Base-by-base conservation (phyloP, 1,284 basidiomycete species). In the Moesziomyces globuligerus region DNA sequence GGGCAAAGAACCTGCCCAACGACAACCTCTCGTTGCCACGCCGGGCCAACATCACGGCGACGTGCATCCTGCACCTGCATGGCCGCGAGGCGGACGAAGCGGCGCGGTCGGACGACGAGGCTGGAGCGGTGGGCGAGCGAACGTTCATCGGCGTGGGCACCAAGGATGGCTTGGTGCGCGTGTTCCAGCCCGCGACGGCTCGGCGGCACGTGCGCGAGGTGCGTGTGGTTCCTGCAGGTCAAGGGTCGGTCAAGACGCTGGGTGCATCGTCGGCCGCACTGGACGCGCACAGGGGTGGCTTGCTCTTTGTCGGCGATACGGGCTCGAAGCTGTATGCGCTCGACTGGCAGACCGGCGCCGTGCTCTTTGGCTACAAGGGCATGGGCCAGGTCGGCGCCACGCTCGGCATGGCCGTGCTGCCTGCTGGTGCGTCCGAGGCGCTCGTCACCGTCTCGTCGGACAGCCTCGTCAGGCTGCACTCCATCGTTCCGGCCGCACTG, bases 1-100 rank as follows among this genome's bases (percentile, higher is more conserved):
- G 76, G 7, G 74, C 76, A 6, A 78, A 78, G 26, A 75, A 76
- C 25, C 55, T 78, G 23, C 72, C 76, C 23, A 76, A 78, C 42
- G 76, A 78, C 51, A 61, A 62, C 28, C 59, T 78, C 4, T 68
- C 62, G 2, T 39, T 78, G 23, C 74, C 72, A 18, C 50, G 74
- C 32, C 48, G 68, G 13, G 69, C 76, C 7, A 70, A 75, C 42
- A 75, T 78, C 28, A 58, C 72, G 0, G 38, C 45, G n/a, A 60
- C 74, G 4, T 56, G 58, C 48, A 52, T 78, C 15, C 37, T 78
- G 2, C 41, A 38, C 13, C 48, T 66, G 29, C 17, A 34, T n/a
- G n/a, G n/a, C n/a, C n/a, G n/a, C n/a, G n/a, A n/a, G n/a, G n/a
- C n/a, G n/a, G n/a, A n/a, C n/a, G n/a, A n/a, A n/a, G n/a, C n/a